Evolutionary conservation across 208 protist genomes (phyloP).

Genomic region (Wallacemonas sp.): DNA sequence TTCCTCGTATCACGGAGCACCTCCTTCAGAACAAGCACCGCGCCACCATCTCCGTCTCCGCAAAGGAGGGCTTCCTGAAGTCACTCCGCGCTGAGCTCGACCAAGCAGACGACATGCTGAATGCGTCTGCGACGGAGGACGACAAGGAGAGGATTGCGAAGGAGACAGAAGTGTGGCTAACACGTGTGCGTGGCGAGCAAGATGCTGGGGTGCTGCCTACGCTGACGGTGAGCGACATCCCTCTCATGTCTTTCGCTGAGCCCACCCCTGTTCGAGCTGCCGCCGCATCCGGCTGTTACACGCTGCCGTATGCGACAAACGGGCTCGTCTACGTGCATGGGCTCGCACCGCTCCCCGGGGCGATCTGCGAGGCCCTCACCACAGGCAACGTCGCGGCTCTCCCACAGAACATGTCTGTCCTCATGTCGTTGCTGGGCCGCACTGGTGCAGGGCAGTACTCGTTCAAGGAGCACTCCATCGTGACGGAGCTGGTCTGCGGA

Average conservation of each 20-base stretch:
- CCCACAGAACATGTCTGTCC: conserved; percentile 43
- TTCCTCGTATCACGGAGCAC: conserved; percentile 62
- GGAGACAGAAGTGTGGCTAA: conserved; percentile 65
- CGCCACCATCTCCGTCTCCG: conserved; percentile 66
- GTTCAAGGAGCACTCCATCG: conserved; percentile 82
- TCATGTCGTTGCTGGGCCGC: conserved; percentile 52
- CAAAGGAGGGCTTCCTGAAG: conserved; percentile 65
- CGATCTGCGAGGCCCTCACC: conserved; percentile 31
- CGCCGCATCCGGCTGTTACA: conserved; percentile 31
- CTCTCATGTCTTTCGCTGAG: conserved; percentile 68
- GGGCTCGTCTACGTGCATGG: conserved; percentile 91
- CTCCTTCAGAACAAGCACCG: conserved; percentile 75
- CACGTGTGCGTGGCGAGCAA: conserved; percentile 66
- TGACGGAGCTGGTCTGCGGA: conserved; percentile 77
- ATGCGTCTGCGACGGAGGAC: conserved; percentile 49
- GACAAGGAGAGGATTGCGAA: conserved; percentile 53
- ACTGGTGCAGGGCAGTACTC: conserved; percentile 66
- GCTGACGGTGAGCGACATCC: conserved; percentile 79
- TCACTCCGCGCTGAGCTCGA: conserved; percentile 61
- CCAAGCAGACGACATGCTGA: conserved; percentile 54
- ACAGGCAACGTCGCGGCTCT: conserved; percentile 27
- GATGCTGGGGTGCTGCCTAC: conserved; percentile 78
- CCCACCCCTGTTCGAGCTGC: conserved; percentile 44
- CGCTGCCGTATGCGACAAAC: conserved; percentile 78
- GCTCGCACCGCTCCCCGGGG: conserved; percentile 60